Conservation (phyloP, 257 asterid species). For the Dorcoceras hygrometricum region DNA sequence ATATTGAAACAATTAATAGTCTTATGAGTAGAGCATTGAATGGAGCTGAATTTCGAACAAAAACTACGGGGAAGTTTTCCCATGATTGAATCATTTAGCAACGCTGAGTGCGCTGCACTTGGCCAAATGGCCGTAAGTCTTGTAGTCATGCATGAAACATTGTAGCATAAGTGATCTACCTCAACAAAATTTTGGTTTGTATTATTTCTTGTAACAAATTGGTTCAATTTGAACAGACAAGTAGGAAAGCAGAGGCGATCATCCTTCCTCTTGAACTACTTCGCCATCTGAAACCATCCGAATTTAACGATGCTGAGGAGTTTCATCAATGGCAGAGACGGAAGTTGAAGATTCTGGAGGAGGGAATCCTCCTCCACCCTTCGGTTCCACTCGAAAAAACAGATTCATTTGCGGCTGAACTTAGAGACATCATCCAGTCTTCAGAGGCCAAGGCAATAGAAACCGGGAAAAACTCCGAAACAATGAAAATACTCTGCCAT, state of each 20-base stretch:
- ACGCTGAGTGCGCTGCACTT: no score
- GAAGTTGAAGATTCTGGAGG: conserved; percentile 53
- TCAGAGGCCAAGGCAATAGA: conserved; percentile 47
- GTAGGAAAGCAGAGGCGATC: conserved; percentile 68
- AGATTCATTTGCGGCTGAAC: conserved; percentile 35
- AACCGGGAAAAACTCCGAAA: conserved; percentile 51
- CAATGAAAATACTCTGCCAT: conserved; percentile 47
- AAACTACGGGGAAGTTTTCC: no score
- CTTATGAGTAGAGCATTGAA: no score
- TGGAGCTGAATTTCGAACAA: no score
- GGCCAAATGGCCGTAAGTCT: no score
- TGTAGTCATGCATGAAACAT: no score
- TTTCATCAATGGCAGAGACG: conserved; percentile 76
- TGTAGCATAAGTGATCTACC: no score
- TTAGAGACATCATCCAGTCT: conserved; percentile 38
- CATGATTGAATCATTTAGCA: no score
- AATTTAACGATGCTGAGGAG: conserved; percentile 51
- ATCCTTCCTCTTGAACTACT: conserved; percentile 73
- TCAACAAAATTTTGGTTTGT: not conserved
- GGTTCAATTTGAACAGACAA: conserved; percentile 42
- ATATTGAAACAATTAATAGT: no score
- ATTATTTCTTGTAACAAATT: not conserved
- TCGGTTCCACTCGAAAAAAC: conserved; percentile 49
- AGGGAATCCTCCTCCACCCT: conserved; percentile 63
- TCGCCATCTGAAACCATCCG: conserved; percentile 68